Evolutionary conservation across 106 monocot species (phyloP), one percentile per base, ranked within the genome.

Genomic region (Acorus calamus): DNA sequence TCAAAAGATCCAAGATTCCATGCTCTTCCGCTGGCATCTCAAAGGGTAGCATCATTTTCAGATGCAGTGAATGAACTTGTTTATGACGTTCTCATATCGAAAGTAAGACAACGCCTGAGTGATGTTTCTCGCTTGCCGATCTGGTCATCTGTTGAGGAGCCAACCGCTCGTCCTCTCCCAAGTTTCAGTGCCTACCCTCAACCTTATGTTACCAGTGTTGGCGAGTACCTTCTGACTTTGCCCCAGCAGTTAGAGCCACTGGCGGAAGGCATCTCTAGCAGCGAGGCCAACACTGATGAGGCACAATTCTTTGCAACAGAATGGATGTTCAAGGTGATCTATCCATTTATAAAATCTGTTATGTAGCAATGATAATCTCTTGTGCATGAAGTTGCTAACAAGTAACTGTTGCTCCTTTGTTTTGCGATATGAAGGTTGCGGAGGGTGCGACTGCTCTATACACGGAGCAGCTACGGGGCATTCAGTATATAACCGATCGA

Each of bases 1-100:
- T 91, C 96, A 67, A 96, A 91, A 76, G 96, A 96, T 76, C 87
- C 87, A 53, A 71, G 96, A 42, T 96, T 96, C 68, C 96, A 96
- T 71, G 80, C 90, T 65, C 96, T 96, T 49, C 96, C 96, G 11
- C 81, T 96, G 13, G 71, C 96, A 47, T 87, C 96, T 62, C 96
- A 96, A 84, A 84, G 96, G 66, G 91, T 87, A 5, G 77, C 85
- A 66, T 70, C 78, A 69, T 96, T 96, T 80, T 80, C 96, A 13
- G 96, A 96, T 53, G 75, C 84, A 42, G 96, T 96, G 53, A 96
- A 87, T 75, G 96, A 96, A 64, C 87, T 96, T 43, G 96, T 96
- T 7, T 96, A 96, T 63, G 90, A 90, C 57, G 90, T 96, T 61
- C 87, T 96, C 5, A 91, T 96, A 62, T 90, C 80, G 6, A 90